Percentiles rank a stretch among this genome's conserved stretches.
Evolutionary conservation across 495 filamentous ascomycete genomes (phyloP).

Genomic region (Lineolata rhizophorae): DNA sequence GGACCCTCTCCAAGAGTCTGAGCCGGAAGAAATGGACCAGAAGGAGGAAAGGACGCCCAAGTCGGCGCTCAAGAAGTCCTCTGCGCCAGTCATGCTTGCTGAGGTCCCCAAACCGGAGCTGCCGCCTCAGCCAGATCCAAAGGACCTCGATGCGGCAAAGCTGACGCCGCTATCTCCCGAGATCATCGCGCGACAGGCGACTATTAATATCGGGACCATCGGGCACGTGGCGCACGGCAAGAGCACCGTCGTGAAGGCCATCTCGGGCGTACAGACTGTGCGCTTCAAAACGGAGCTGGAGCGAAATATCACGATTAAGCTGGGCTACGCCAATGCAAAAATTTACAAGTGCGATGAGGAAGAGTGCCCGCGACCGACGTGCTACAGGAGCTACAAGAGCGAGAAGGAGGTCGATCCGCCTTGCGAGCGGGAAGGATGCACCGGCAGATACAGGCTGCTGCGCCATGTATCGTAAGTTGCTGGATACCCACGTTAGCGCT

Average conservation of each 20-base stretch:
- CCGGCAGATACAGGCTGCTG: conserved; percentile 60
- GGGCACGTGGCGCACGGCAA: conserved; percentile 98
- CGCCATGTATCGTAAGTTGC: conserved; percentile 63
- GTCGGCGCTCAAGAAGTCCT: no score
- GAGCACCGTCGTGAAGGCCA: conserved; percentile 95
- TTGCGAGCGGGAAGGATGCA: conserved; percentile 83
- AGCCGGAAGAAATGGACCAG: no score
- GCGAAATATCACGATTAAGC: conserved; percentile 97
- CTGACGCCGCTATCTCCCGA: conserved; percentile 79
- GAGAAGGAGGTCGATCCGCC: conserved; percentile 93
- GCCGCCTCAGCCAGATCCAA: conserved; percentile 54
- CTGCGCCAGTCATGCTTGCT: no score
- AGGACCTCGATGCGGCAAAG: conserved; percentile 52
- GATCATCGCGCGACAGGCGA: conserved; percentile 91
- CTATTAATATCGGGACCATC: conserved; percentile 97
- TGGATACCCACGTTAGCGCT: conserved; percentile 6
- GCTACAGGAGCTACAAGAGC: conserved; percentile 93
- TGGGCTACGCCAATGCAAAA: conserved; percentile 98
- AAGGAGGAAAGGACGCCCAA: no score
- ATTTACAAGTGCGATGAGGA: conserved; percentile 95
- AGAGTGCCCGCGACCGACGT: conserved; percentile 79
- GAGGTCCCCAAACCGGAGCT: neutral
- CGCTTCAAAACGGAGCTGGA: conserved; percentile 99
- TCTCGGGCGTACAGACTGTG: conserved; percentile 95
- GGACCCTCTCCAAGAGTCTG: no score